phyloP scores from a whole-genome alignment of 2,329 filamentous ascomycete species.

The Penicillium olsonii region DNA sequence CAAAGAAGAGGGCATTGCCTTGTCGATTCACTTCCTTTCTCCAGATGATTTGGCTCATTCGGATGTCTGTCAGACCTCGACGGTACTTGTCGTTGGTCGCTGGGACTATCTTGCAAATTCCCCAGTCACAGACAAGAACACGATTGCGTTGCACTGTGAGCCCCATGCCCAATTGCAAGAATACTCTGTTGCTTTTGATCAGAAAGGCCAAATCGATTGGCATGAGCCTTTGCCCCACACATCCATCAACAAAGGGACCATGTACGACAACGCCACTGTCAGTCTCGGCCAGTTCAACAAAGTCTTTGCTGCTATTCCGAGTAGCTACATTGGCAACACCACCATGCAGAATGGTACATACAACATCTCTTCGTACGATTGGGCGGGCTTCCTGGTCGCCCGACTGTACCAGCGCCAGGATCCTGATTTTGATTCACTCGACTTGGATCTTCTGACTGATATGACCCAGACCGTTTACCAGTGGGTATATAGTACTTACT shows the following conservation, averaged over 20 bases:
- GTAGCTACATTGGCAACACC: conserved; percentile 32
- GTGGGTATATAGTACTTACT: conserved; percentile 40
- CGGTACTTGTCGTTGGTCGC: conserved; percentile 34
- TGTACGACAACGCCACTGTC: conserved; percentile 37
- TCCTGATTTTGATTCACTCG: conserved; percentile 25
- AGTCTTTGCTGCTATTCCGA: conserved; percentile 37
- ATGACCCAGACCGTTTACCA: conserved; percentile 34
- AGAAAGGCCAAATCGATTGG: conserved; percentile 29
- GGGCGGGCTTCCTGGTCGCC: conserved; percentile 37
- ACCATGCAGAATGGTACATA: conserved; percentile 25
- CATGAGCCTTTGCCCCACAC: conserved; percentile 20
- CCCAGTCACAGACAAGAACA: conserved; percentile 27
- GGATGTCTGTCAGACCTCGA: conserved; percentile 34
- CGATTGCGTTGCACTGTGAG: conserved; percentile 36
- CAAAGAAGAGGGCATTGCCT: conserved; percentile 25
- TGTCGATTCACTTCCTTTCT: conserved; percentile 39
- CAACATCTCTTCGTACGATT: conserved; percentile 35
- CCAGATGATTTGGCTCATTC: conserved; percentile 21
- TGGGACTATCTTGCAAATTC: conserved; percentile 34
- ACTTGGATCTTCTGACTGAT: conserved; percentile 22
- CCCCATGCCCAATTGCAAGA: conserved; percentile 26
- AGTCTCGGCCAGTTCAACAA: conserved; percentile 40
- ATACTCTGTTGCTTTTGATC: conserved; percentile 31
- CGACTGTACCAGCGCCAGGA: conserved; percentile 33
- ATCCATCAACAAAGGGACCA: conserved; percentile 24